A percentile compares a stretch with the other conserved stretches of the same genome.
These are phyloP conservation scores for Pseudocercospora fijiensis DNA, from an alignment of 2,329 filamentous ascomycete genomes.

Conservation along the genomic window DNA sequence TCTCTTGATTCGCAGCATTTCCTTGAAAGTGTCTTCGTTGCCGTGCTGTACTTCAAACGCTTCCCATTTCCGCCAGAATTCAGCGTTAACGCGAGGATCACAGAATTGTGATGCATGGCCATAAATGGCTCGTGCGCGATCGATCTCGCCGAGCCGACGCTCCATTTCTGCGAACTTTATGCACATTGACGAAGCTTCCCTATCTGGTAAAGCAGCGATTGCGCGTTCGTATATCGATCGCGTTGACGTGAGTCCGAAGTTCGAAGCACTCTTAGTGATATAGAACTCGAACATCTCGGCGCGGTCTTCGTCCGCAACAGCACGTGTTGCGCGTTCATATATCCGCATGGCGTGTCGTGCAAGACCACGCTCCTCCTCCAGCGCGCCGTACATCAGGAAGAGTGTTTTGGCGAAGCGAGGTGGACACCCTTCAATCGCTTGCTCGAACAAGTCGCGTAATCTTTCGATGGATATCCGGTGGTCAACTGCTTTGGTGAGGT, in stretches of 20 bases:
- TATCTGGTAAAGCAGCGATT: slow-evolving; percentile 88
- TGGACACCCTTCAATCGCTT: slow-evolving; percentile 91
- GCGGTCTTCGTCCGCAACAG: slow-evolving; percentile 90
- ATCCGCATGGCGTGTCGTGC: slow-evolving; percentile 98
- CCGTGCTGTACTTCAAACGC: slow-evolving; percentile 95
- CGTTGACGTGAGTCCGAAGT: slow-evolving; percentile 94
- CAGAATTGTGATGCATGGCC: slow-evolving; percentile 96
- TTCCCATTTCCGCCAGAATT: slow-evolving; percentile 97
- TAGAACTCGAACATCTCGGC: slow-evolving; percentile 99
- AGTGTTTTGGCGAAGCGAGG: slow-evolving; percentile 94
- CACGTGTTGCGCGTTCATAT: slow-evolving; percentile 92
- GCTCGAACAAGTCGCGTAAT: slow-evolving; percentile 91
- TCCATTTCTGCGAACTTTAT: slow-evolving; percentile 99
- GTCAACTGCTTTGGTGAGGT: slow-evolving; percentile 94
- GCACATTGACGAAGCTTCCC: slow-evolving; percentile 95
- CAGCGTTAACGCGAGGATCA: slow-evolving; percentile 84
- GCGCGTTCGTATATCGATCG: slow-evolving; percentile 94
- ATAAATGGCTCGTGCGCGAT: slow-evolving; percentile 91
- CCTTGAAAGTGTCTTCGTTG: slow-evolving; percentile 98
- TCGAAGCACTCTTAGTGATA: slow-evolving; percentile 96
- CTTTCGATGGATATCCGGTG: slow-evolving; percentile 94
- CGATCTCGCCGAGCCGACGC: slow-evolving; percentile 84
- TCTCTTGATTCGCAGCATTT: slow-evolving; percentile 96
- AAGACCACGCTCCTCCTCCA: slow-evolving; percentile 92
- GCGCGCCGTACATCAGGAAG: slow-evolving; percentile 96